Evolutionary conservation across 441 rosid genomes (phyloP).

Genomic region (Adansonia madagascariensis): DNA sequence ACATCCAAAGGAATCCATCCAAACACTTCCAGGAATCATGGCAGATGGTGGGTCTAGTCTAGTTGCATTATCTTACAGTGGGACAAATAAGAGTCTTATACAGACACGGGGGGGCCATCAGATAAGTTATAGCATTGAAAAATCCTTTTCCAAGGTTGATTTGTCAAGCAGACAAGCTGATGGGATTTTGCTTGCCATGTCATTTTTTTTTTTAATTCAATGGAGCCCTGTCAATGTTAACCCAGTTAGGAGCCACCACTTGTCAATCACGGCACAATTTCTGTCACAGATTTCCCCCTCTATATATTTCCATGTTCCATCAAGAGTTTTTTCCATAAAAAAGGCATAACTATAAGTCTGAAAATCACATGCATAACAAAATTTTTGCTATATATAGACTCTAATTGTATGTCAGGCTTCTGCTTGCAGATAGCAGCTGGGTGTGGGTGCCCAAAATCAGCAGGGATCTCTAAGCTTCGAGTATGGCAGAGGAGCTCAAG

Average conservation of each 20-base stretch:
- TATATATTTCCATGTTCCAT: background rate
- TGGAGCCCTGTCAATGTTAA: constrained; percentile 39
- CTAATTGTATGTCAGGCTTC: background rate
- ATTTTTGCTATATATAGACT: background rate
- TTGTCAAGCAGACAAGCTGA: constrained; percentile 44
- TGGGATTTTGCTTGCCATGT: no score
- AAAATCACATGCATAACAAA: no score
- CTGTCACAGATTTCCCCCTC: background rate
- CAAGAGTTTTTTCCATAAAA: no score
- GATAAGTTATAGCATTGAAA: background rate
- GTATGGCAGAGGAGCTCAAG: constrained; percentile 53
- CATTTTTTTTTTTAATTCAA: constrained; percentile 23
- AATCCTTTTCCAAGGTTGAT: constrained; percentile 44
- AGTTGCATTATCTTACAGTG: constrained; percentile 15
- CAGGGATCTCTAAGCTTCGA: constrained; percentile 45
- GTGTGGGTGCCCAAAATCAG: constrained; percentile 16
- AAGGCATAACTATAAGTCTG: background rate
- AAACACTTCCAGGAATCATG: constrained; percentile 36
- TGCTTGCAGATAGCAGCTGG: constrained; percentile 39
- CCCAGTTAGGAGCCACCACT: constrained; percentile 27
- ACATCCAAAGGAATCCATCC: constrained; percentile 33
- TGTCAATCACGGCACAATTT: constrained; percentile 32
- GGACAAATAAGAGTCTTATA: constrained; percentile 29
- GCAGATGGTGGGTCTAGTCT: constrained; percentile 6
- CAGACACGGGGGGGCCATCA: constrained; percentile 26